Percentiles rank a stretch among this genome's conserved stretches.
Evolutionary conservation across 768 basidiomycete genomes (phyloP).

Genomic region (Podaxis sp.): DNA sequence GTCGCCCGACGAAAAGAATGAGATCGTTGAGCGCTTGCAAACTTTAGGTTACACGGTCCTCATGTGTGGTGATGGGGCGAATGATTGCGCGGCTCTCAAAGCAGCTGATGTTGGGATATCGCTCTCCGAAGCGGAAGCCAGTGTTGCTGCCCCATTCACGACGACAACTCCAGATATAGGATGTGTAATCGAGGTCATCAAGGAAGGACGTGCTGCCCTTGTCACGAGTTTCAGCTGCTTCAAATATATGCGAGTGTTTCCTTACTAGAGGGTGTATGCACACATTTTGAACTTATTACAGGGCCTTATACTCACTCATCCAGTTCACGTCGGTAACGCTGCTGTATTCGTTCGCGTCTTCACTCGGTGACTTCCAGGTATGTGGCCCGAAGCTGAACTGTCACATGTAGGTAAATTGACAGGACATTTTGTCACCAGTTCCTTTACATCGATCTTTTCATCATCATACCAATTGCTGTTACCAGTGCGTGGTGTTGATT

Average conservation of each 20-base stretch:
- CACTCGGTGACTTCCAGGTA: slow-evolving; percentile 95
- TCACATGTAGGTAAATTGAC: slow-evolving; percentile 16
- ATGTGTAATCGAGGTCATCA: slow-evolving; percentile 95
- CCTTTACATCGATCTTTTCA: slow-evolving; percentile 95
- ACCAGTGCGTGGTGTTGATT: slow-evolving; percentile 64
- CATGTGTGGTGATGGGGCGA: slow-evolving; percentile 99
- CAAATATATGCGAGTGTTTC: slow-evolving; percentile 91
- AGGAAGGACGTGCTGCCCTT: slow-evolving; percentile 91
- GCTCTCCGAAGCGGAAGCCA: slow-evolving; percentile 96
- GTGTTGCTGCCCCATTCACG: slow-evolving; percentile 97
- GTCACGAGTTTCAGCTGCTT: slow-evolving; percentile 99
- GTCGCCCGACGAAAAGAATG: slow-evolving; percentile 99
- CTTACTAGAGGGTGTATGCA: neutral
- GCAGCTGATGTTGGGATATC: slow-evolving; percentile 98
- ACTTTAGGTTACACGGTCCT: slow-evolving; percentile 92
- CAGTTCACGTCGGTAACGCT: slow-evolving; percentile 98
- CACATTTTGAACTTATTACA: slow-evolving; percentile 31
- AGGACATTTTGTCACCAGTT: slow-evolving; percentile 51
- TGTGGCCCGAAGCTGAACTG: slow-evolving; percentile 20
- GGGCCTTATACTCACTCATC: slow-evolving; percentile 97
- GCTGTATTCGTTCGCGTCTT: slow-evolving; percentile 94
- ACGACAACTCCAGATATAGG: slow-evolving; percentile 91
- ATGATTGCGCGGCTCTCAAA: slow-evolving; percentile 97
- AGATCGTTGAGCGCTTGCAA: slow-evolving; percentile 93
- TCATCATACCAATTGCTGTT: slow-evolving; percentile 96